Evolutionary conservation across 1,284 basidiomycete species (phyloP), one percentile per base, ranked within the genome.

Genomic region (Inonotus hispidus): DNA sequence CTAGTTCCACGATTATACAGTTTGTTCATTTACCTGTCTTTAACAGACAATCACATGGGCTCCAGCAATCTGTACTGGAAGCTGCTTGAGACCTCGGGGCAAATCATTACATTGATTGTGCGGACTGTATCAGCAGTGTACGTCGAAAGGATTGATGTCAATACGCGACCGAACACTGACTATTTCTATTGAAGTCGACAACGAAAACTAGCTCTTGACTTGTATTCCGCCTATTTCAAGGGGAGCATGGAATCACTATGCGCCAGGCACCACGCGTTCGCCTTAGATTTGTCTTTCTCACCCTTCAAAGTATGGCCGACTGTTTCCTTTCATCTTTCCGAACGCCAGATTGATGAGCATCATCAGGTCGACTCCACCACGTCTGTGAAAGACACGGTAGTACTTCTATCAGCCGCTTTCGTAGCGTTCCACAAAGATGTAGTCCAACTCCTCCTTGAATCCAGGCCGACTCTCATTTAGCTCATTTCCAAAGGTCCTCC

Each of bases 1-100:
- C 75, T 97, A 1, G 79, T 93, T 0, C 85, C 88, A 4, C 76
- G 82, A 23, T 68, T 97, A 14, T 91, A 85, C 67, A 83, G 84
- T 39, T 71, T 95, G 14, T 87, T 91, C 65, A 75, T 93, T 21
- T 79, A 76, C 62, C 82, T 86, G 3, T 79, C 84, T 11, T 66
- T 81, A 32, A 67, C 70, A 19, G 70, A 72, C 4, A 70, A 76
- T 16, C 71, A 67, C 10, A 68, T 66, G n/a, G 63, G 70, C 14
- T 66, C 74, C 60, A 72, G 84, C 27, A 81, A 84, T 14, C 77
- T 77, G 2, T 85, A 95, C 69, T 72, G 78, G 6, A 80, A 89
- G 39, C 69, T 97, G n/a, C 69, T 96, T 6, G 74, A 73, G 7
- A 80, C 84, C 2, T 82, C 84, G 1, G 84, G 83, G 2, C 79